Percentiles rank a stretch among this genome's conserved stretches.
Conservation (phyloP, 2,329 filamentous ascomycete species). For the Ophiostoma ulmi region DNA sequence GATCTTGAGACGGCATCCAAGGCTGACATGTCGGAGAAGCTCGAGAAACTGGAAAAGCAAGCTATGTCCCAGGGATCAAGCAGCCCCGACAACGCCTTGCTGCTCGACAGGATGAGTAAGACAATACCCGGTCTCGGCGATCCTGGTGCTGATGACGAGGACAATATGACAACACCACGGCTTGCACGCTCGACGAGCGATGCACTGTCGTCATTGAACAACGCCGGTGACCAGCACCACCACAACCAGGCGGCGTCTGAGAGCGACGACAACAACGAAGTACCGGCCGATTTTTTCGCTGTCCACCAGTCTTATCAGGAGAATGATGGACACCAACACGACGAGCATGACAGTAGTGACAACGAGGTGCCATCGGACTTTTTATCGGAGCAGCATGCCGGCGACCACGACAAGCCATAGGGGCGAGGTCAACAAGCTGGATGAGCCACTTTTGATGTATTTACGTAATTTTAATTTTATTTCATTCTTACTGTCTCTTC, state of each 20-base stretch:
- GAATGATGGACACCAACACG: slow-evolving; percentile 28
- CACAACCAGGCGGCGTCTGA: slow-evolving; percentile 29
- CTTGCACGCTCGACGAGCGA: slow-evolving; percentile 34
- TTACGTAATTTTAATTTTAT: neutral
- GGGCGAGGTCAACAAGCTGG: neutral
- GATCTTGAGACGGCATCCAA: slow-evolving; percentile 10
- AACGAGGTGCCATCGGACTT: slow-evolving; percentile 52
- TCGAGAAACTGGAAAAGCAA: neutral
- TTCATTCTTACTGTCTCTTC: neutral
- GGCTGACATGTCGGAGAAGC: neutral
- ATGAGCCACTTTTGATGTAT: neutral
- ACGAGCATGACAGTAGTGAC: slow-evolving; percentile 36
- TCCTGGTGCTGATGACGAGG: slow-evolving; percentile 8
- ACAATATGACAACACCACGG: slow-evolving; percentile 28
- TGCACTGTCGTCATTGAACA: neutral
- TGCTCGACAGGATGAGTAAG: neutral
- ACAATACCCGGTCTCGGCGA: neutral
- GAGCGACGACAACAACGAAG: slow-evolving; percentile 41
- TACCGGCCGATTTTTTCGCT: slow-evolving; percentile 40
- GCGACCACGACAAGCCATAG: slow-evolving; percentile 40
- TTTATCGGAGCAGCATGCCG: slow-evolving; percentile 33
- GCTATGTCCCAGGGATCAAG: neutral
- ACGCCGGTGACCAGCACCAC: slow-evolving; percentile 18
- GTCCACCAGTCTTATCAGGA: slow-evolving; percentile 33
- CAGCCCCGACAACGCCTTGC: neutral